These are phyloP conservation scores for Pythium sp. DNA, from an alignment of 352 stramenopile species.

Conservation along the genomic window DNA sequence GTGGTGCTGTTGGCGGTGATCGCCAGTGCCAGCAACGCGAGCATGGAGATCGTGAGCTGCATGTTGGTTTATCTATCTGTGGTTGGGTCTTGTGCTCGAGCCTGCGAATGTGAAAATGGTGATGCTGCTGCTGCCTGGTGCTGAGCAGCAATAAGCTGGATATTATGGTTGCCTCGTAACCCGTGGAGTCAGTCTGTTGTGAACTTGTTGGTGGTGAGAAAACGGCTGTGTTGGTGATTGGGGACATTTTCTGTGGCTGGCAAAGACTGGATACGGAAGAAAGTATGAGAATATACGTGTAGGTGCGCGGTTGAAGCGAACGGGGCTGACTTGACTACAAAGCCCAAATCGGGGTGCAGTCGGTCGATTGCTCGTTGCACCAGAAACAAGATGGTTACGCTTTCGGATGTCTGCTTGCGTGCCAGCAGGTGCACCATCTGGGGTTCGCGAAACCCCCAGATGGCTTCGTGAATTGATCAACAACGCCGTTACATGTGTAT, in stretches of 20 bases:
- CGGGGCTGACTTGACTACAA: not conserved
- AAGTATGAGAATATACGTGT: too few relatives aligned
- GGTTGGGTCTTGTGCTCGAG: not conserved
- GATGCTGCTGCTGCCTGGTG: not conserved
- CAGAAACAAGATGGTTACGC: not conserved
- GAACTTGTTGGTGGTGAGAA: not conserved
- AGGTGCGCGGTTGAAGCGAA: too few relatives aligned
- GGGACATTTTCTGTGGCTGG: not conserved
- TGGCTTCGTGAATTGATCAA: not conserved
- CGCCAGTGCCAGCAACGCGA: conserved; percentile 1
- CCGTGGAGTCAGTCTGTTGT: not conserved
- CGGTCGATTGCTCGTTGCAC: not conserved
- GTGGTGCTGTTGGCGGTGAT: too few relatives aligned
- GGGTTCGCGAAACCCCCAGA: not conserved
- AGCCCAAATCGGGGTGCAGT: not conserved
- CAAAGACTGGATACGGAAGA: too few relatives aligned
- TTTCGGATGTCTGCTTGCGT: not conserved
- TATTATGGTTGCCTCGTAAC: not conserved
- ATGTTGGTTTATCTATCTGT: not conserved
- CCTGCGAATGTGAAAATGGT: conserved; percentile 2
- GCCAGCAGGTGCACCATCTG: not conserved
- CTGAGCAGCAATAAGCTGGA: not conserved
- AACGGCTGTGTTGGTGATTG: not conserved
- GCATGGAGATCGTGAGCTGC: conserved; percentile 6
- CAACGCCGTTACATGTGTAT: not conserved